These are phyloP conservation scores for Citrus maxima DNA, from an alignment of 345 rosid species.

Conservation along the genomic window DNA sequence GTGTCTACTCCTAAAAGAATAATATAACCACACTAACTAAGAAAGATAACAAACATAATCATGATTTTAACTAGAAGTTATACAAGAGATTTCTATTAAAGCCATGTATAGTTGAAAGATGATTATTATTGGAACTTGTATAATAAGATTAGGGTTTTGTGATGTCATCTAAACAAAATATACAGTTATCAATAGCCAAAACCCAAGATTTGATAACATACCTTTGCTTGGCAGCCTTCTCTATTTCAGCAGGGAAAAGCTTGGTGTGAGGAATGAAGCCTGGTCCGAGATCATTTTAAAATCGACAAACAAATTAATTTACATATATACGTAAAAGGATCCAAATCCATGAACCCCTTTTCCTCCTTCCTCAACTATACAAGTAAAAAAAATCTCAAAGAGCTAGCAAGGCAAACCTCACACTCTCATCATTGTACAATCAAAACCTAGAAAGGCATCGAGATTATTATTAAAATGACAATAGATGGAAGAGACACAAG, in stretches of 20 bases:
- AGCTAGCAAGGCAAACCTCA: neutral
- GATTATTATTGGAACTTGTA: neutral
- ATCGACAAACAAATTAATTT: neutral
- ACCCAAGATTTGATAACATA: neutral
- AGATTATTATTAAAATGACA: neutral
- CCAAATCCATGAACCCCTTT: neutral
- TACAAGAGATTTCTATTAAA: neutral
- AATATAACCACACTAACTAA: neutral
- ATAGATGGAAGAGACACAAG: neutral
- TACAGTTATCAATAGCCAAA: neutral
- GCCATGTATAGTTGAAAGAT: neutral
- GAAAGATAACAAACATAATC: neutral
- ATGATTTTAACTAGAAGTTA: neutral
- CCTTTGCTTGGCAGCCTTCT: neutral
- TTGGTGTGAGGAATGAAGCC: constrained; percentile 82
- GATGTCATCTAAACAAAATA: neutral
- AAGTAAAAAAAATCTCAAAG: neutral
- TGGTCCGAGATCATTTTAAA: constrained; percentile 63
- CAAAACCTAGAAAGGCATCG: neutral
- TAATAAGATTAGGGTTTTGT: neutral
- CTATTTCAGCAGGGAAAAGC: constrained; percentile 28
- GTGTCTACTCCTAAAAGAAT: neutral
- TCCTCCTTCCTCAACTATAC: neutral
- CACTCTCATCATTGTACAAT: neutral
- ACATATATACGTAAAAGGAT: neutral